These are phyloP conservation scores for Pseudocercospora musae DNA, from an alignment of 2,329 filamentous ascomycete genomes.

Conservation along the genomic window DNA sequence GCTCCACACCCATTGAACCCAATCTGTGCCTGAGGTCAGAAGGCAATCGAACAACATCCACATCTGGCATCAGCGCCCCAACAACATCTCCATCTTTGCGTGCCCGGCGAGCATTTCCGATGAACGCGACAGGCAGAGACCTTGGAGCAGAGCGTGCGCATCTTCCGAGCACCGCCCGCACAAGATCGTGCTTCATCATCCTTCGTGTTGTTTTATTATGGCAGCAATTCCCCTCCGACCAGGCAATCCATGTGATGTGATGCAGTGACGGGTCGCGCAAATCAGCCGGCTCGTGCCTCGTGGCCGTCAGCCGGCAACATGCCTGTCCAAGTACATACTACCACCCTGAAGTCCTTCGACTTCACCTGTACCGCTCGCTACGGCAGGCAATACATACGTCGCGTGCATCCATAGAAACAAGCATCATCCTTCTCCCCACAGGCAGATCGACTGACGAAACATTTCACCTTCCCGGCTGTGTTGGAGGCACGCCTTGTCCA, in stretches of 20 bases:
- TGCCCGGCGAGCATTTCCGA: neutral
- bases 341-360: no score
- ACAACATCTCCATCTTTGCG: no score
- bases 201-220: neutral
- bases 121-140: neutral
- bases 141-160: neutral
- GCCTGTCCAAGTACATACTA: no score
- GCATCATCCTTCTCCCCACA: neutral
- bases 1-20: neutral
- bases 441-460: neutral
- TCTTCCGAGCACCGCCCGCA: neutral
- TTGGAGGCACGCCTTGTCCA: neutral
- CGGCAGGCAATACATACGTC: neutral
- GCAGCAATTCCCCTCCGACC: neutral
- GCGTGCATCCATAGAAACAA: neutral
- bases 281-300: neutral
- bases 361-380: neutral
- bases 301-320: no score
- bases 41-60: constrained; percentile 1
- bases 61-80: no score
- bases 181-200: no score
- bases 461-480: no score
- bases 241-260: constrained; percentile 2
- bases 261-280: neutral
- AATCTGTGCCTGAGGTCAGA: neutral